These are phyloP conservation scores for Aeschynomene evenia DNA, from an alignment of 306 rosid species.

Conservation along the genomic window DNA sequence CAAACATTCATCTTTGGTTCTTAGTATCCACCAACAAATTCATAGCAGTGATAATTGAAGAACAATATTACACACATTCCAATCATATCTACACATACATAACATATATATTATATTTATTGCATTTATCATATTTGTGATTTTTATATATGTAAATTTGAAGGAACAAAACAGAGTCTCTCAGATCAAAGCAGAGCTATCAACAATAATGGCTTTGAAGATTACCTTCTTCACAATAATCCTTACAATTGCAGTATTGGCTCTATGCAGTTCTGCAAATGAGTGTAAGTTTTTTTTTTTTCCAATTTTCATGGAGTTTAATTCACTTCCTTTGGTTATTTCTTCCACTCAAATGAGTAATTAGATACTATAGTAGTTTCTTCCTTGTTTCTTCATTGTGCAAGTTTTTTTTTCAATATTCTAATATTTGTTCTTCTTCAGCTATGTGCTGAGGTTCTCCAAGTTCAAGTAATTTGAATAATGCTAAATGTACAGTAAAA, in stretches of 20 bases:
- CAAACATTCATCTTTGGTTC: conserved; percentile 10
- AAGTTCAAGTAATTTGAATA: no score
- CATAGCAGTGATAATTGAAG: background rate
- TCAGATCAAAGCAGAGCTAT: conserved; percentile 22
- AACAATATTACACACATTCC: background rate
- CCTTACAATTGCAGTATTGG: conserved; percentile 35
- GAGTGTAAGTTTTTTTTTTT: conserved; percentile 31
- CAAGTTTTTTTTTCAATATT: background rate
- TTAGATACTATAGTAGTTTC: background rate
- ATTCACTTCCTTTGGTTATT: background rate
- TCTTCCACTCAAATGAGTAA: background rate
- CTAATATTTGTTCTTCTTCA: background rate
- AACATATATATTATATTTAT: background rate
- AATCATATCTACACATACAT: background rate
- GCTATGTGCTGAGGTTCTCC: background rate
- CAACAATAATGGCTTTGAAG: conserved; percentile 39
- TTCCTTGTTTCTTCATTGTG: background rate
- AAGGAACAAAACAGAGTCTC: conserved; percentile 16
- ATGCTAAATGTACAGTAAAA: no score
- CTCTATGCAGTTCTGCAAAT: conserved; percentile 36
- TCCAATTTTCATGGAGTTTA: background rate
- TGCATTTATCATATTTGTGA: background rate
- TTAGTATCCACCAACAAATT: background rate
- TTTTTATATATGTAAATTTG: background rate
- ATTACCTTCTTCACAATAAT: conserved; percentile 20